A percentile compares a stretch with the other conserved stretches of the same genome.
Conservation (phyloP, 1,139 yeast genomes). For the Diutina siamensis region DNA sequence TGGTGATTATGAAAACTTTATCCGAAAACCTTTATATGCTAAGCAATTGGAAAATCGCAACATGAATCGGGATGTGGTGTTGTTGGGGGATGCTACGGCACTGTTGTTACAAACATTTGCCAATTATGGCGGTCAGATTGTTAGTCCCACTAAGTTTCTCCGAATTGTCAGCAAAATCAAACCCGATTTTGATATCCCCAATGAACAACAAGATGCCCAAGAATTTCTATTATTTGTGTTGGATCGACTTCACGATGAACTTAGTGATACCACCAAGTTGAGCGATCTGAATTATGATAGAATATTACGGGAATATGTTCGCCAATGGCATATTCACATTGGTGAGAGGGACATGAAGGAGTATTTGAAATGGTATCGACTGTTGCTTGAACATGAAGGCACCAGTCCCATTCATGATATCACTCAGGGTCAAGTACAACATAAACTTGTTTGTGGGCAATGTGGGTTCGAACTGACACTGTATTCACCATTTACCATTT, state of each 20-base stretch:
- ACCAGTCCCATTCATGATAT: constrained; percentile 53
- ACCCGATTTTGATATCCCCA: constrained; percentile 57
- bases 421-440: constrained; percentile 61
- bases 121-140: constrained; percentile 47
- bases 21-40: constrained; percentile 20
- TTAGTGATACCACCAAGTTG: constrained; percentile 22
- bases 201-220: constrained; percentile 71
- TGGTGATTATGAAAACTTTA: constrained; percentile 13
- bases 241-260: constrained; percentile 61
- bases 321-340: constrained; percentile 21
- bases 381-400: constrained; percentile 42
- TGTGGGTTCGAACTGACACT: constrained; percentile 51
- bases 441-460: constrained; percentile 46
- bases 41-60: constrained; percentile 2
- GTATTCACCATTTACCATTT: constrained; percentile 49
- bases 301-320: constrained; percentile 14
- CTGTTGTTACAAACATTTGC: constrained; percentile 32
- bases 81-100: constrained; percentile 35
- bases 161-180: constrained; percentile 41
- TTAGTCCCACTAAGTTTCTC: constrained; percentile 55
- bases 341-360: constrained; percentile 31
- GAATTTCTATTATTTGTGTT: constrained; percentile 57
- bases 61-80: not conserved
- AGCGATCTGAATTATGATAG: constrained; percentile 11
- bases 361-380: constrained; percentile 49